Evolutionary conservation across 1,284 basidiomycete genomes (phyloP), one percentile per base, ranked within the genome.

Genomic region (Moesziomyces sp.): DNA sequence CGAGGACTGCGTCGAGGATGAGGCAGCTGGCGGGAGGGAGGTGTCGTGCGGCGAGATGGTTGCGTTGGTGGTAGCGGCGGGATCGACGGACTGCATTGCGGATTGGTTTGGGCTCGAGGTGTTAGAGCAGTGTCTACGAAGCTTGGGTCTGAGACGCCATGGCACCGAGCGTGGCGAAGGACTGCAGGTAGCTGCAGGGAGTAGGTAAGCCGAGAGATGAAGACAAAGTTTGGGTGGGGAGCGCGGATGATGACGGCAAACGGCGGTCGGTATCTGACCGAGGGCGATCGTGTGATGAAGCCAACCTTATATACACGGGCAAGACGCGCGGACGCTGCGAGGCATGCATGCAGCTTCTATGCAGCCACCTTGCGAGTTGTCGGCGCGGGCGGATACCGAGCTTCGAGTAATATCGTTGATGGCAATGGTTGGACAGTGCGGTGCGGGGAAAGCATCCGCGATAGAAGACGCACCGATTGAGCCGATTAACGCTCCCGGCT

Each of bases 241-340:
- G 23, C n/a, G 33, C 8, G 44, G 44, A 45, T 46, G 30, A 33
- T 13, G 30, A 33, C 30, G 43, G 21, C 10, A 8, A 33, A 16
- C 28, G 49, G 52, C 35, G 53, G 44, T 7, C 19, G 21, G n/a
- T 19, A 28, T 5, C 7, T 51, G 24, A 7, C 58, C 58, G 64
- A 58, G 64, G 60, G 26, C 40, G 33, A 24, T 19, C 47, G 50
- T 58, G 59, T 40, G 35, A 28, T n/a, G 26, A 21, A 21, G 10
- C 3, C 14, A 8, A 9, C 40, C 7, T 58, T 68, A 58, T 68
- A 68, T 62, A 58, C 44, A 33, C 66, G 66, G 66, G 46, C 10
- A 24, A 19, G 24, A 55, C 48, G 66, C 66, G 66, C 66, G 66
- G 66, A 47, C 16, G 35, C 7, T n/a, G 13, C 43, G 4, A 2